These are phyloP conservation scores for Zygosaccharomyces bailii DNA, from an alignment of 805 yeast genomes.

Conservation along the genomic window DNA sequence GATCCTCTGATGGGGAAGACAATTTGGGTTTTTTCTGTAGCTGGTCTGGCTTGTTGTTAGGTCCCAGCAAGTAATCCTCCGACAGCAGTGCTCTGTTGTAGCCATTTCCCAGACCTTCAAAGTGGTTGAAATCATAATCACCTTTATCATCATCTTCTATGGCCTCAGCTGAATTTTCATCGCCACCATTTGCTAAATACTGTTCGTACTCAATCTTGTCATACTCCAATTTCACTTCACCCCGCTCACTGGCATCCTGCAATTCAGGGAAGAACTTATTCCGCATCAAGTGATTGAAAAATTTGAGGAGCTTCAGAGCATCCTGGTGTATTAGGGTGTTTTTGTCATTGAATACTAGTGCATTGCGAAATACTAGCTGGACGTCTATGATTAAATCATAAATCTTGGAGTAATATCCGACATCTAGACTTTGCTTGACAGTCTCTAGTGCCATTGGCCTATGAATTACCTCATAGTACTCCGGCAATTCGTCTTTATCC, in stretches of 20 bases:
- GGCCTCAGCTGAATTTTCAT: slow-evolving; percentile 15
- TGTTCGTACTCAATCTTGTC: slow-evolving; percentile 32
- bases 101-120: slow-evolving; percentile 36
- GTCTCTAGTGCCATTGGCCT: slow-evolving; percentile 70
- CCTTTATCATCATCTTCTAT: slow-evolving; percentile 23
- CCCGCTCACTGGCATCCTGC: slow-evolving; percentile 31
- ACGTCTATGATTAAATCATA: slow-evolving; percentile 58
- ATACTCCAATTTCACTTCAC: slow-evolving; percentile 31
- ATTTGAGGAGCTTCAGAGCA: slow-evolving; percentile 55
- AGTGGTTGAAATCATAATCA: slow-evolving; percentile 30
- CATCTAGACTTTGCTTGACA: slow-evolving; percentile 51
- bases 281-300: slow-evolving; percentile 41
- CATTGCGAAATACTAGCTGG: slow-evolving; percentile 68
- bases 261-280: slow-evolving; percentile 29
- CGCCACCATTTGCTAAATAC: slow-evolving; percentile 26
- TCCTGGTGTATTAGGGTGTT: slow-evolving; percentile 69
- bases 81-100: slow-evolving; percentile 30
- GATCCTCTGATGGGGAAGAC: slow-evolving; percentile 19
- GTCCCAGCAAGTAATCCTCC: slow-evolving; percentile 32
- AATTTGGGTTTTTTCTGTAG: slow-evolving; percentile 13
- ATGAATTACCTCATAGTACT: slow-evolving; percentile 68
- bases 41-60: slow-evolving; percentile 13
- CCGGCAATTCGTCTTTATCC: slow-evolving; percentile 67
- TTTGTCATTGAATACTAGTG: slow-evolving; percentile 72
- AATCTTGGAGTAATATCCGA: slow-evolving; percentile 51